Evolutionary conservation across 129 eudicot genomes (phyloP).

Genomic region (Centaurea solstitialis): DNA sequence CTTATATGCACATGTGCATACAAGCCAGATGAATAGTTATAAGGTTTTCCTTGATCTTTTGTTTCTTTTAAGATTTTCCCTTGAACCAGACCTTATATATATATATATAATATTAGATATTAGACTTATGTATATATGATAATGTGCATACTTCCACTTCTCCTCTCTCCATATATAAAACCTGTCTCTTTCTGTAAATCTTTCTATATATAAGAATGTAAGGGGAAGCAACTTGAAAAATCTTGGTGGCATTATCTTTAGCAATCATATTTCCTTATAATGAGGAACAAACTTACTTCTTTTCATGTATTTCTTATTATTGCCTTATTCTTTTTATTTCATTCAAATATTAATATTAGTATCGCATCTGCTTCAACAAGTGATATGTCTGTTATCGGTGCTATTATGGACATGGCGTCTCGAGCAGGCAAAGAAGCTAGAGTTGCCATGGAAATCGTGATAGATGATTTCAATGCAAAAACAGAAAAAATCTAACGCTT

Average conservation of each 20-base stretch:
- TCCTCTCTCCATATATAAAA: not conserved
- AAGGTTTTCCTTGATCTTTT: no score
- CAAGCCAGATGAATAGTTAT: no score
- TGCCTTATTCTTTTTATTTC: not conserved
- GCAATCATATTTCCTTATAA: not conserved
- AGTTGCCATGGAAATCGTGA: slow-evolving; percentile 53
- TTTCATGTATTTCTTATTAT: not conserved
- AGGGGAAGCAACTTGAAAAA: not conserved
- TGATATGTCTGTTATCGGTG: slow-evolving; percentile 30
- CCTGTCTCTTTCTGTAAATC: not conserved
- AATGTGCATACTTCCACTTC: not conserved
- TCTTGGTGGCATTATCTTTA: not conserved
- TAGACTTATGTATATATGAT: no score
- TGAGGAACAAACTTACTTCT: not conserved
- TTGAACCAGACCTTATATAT: no score
- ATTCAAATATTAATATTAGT: not conserved
- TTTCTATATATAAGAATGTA: not conserved
- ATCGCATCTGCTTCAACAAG: not conserved
- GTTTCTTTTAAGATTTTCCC: no score
- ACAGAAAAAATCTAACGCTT: slow-evolving; percentile 14
- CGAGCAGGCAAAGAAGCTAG: slow-evolving; percentile 53
- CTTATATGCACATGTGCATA: no score
- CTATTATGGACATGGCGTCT: slow-evolving; percentile 35
- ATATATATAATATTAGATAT: no score
- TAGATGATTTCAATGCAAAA: slow-evolving; percentile 27